These are phyloP conservation scores for Debaryomyces maramus DNA, from an alignment of 805 yeast species.

Conservation along the genomic window DNA sequence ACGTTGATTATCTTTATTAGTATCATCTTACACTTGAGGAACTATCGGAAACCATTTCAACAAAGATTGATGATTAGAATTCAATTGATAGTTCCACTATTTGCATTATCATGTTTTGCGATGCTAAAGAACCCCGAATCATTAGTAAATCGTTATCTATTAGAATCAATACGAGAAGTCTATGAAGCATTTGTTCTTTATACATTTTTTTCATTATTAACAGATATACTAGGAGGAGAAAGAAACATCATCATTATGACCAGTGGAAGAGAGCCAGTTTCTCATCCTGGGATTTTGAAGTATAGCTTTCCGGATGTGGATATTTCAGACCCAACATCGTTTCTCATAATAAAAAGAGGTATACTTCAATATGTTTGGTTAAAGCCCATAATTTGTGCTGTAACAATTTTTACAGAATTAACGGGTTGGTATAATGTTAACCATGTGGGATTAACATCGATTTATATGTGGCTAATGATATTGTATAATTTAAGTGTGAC, in stretches of 20 bases:
- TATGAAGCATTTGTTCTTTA: constrained; percentile 96
- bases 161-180: constrained; percentile 79
- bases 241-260: constrained; percentile 71
- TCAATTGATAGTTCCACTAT: constrained; percentile 77
- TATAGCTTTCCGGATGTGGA: constrained; percentile 60
- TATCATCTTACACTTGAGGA: constrained; percentile 41
- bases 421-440: constrained; percentile 53
- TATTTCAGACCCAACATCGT: constrained; percentile 81
- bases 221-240: constrained; percentile 90
- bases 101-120: constrained; percentile 67
- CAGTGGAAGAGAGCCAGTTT: constrained; percentile 69
- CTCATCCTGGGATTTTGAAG: constrained; percentile 61
- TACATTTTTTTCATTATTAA: constrained; percentile 82
- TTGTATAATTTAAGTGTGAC: constrained; percentile 80
- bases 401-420: constrained; percentile 48
- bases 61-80: constrained; percentile 85
- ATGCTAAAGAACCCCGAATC: constrained; percentile 48
- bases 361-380: constrained; percentile 94
- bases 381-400: constrained; percentile 75
- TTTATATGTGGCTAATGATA: constrained; percentile 64
- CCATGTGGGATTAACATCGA: constrained; percentile 46
- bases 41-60: constrained; percentile 85
- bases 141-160: constrained; percentile 43
- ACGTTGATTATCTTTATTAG: constrained; percentile 21
- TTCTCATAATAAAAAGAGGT: constrained; percentile 75